These are phyloP conservation scores for Juglanconis oblonga DNA, from an alignment of 2,329 filamentous ascomycete species.

Conservation along the genomic window DNA sequence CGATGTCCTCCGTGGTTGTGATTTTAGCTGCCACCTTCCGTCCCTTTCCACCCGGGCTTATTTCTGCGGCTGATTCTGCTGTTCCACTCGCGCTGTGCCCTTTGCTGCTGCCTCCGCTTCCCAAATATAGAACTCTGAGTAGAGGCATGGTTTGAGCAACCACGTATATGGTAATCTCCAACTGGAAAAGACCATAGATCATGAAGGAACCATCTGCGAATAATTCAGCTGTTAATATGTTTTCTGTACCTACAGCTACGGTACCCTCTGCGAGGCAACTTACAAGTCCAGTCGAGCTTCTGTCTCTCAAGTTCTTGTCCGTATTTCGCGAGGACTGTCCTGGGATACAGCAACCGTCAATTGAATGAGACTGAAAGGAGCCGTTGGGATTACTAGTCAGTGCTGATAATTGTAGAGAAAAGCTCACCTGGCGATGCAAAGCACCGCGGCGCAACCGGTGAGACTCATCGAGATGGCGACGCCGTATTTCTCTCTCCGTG, in stretches of 20 bases:
- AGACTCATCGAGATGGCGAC: slow-evolving; percentile 5
- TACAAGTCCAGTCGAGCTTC: no score
- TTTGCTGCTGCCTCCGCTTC: neutral
- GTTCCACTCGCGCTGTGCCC: neutral
- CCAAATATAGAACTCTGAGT: neutral
- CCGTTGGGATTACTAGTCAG: no score
- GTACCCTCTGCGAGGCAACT: no score
- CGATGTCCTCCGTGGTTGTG: neutral
- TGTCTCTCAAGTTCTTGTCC: no score
- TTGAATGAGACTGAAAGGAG: no score
- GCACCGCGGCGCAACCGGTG: neutral
- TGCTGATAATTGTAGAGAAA: neutral
- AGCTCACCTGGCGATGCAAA: neutral
- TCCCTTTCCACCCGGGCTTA: no score
- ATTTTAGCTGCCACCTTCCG: neutral
- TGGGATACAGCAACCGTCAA: neutral
- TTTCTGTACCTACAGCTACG: no score
- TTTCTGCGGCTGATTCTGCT: no score
- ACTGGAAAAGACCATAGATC: neutral
- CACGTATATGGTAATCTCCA: neutral
- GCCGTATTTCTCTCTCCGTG: slow-evolving; percentile 1
- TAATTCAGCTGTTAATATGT: no score
- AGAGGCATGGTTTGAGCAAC: slow-evolving; percentile 6
- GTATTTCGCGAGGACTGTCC: no score
- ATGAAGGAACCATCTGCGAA: neutral